These are phyloP conservation scores for Sambucus nigra DNA, from an alignment of 129 eudicot genomes.

Conservation along the genomic window DNA sequence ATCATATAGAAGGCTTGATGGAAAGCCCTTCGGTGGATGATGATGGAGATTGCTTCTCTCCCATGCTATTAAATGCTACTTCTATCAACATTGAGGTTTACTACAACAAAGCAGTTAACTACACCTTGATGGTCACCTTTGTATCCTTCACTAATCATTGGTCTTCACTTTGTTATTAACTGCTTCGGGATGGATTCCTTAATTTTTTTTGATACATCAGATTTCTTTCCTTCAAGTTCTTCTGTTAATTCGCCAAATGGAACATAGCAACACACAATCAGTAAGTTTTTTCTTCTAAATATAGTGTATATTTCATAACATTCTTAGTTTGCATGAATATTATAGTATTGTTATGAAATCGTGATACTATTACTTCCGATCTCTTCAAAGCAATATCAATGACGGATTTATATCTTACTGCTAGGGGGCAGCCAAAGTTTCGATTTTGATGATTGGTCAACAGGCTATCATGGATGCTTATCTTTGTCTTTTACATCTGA, in stretches of 20 bases:
- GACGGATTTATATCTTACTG: constrained; percentile 6
- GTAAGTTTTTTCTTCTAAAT: constrained; percentile 31
- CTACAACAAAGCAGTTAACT: constrained; percentile 96
- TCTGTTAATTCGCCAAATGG: constrained; percentile 93
- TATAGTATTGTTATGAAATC: background rate
- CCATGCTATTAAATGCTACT: constrained; percentile 76
- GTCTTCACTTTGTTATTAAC: constrained; percentile 2
- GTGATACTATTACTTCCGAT: background rate
- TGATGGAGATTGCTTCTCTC: constrained; percentile 92
- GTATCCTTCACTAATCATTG: constrained; percentile 56
- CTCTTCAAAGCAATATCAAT: background rate
- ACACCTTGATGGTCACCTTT: constrained; percentile 98
- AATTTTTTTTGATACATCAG: constrained; percentile 30
- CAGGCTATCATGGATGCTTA: constrained; percentile 99
- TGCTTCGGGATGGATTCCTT: constrained; percentile 29
- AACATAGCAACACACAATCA: constrained; percentile 98
- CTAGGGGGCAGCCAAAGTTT: constrained; percentile 98
- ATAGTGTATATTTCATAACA: background rate
- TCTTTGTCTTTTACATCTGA: constrained; percentile 93
- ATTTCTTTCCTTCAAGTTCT: constrained; percentile 95
- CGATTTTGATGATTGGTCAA: constrained; percentile 87
- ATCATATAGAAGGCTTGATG: constrained; percentile 88
- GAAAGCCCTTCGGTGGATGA: constrained; percentile 97
- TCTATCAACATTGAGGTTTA: constrained; percentile 80
- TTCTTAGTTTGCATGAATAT: constrained; percentile 5